Evolutionary conservation across 768 basidiomycete species (phyloP).

Genomic region (Suillus plorans): DNA sequence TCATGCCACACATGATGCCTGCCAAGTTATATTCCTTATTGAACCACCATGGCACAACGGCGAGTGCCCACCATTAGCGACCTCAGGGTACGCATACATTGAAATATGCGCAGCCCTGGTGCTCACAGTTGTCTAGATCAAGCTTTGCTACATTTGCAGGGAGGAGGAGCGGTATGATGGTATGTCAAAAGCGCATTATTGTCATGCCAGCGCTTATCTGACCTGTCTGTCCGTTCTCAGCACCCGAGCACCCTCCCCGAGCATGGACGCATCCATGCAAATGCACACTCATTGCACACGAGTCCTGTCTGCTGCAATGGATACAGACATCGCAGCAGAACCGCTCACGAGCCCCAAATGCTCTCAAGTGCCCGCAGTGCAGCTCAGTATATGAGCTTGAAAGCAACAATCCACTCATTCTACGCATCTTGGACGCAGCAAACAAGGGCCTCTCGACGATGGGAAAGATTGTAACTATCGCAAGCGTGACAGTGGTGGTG

Average conservation of each 20-base stretch:
- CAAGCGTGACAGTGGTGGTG: constrained; percentile 49
- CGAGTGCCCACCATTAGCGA: constrained; percentile 35
- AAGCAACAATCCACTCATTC: constrained; percentile 56
- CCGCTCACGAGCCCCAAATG: constrained; percentile 52
- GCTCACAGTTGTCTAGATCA: constrained; percentile 41
- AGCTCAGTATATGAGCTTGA: constrained; percentile 63
- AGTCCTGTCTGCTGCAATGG: constrained; percentile 78
- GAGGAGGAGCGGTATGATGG: constrained; percentile 64
- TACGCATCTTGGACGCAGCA: constrained; percentile 49
- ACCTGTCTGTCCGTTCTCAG: constrained; percentile 24
- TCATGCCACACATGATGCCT: not conserved
- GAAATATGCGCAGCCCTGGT: constrained; percentile 7
- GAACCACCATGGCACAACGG: constrained; percentile 22
- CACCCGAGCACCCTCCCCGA: constrained; percentile 47
- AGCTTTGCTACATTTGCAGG: constrained; percentile 78
- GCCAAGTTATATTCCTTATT: not conserved
- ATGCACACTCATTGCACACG: constrained; percentile 80
- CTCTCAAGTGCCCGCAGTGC: constrained; percentile 82
- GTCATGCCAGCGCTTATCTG: constrained; percentile 2
- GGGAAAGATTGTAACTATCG: constrained; percentile 53
- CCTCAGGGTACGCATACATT: constrained; percentile 26
- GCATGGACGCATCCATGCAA: constrained; percentile 80
- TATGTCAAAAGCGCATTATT: constrained; percentile 9
- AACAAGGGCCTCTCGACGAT: constrained; percentile 50
- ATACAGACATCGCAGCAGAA: constrained; percentile 68